phyloP scores from a whole-genome alignment of 768 basidiomycete genomes.

The Lactarius quietus region DNA sequence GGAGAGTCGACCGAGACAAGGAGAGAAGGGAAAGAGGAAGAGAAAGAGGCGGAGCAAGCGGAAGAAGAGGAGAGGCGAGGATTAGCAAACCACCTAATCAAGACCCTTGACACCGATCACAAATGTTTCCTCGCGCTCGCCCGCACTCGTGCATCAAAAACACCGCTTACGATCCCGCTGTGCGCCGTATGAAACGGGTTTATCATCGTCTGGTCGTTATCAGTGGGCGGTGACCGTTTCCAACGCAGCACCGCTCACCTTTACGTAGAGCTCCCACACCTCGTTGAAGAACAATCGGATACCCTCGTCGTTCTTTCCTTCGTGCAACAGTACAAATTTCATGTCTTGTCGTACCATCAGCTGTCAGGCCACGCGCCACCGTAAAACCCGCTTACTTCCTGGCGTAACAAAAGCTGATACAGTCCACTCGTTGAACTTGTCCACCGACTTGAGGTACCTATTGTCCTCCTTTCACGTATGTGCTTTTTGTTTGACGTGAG shows the following conservation, averaged over 20 bases:
- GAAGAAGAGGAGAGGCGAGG: neutral
- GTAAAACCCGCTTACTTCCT: slow-evolving; percentile 62
- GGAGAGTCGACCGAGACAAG: slow-evolving; percentile 21
- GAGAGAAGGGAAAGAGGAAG: slow-evolving; percentile 21
- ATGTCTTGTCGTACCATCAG: slow-evolving; percentile 56
- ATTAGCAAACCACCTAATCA: neutral
- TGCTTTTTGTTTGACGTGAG: neutral
- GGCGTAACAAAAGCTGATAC: slow-evolving; percentile 95
- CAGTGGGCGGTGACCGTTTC: slow-evolving; percentile 7
- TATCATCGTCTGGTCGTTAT: slow-evolving; percentile 61
- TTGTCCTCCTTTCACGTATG: slow-evolving; percentile 13
- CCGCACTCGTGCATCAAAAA: slow-evolving; percentile 82
- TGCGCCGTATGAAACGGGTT: slow-evolving; percentile 98
- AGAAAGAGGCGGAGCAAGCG: slow-evolving; percentile 32
- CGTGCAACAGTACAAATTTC: slow-evolving; percentile 93
- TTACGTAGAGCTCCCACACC: slow-evolving; percentile 96
- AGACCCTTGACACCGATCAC: slow-evolving; percentile 30
- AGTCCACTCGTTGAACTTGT: slow-evolving; percentile 99
- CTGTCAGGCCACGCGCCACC: neutral
- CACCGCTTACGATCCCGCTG: slow-evolving; percentile 68
- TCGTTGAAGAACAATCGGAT: slow-evolving; percentile 91
- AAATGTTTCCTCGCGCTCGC: slow-evolving; percentile 85
- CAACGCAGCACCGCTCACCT: slow-evolving; percentile 51
- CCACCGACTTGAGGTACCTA: slow-evolving; percentile 94
- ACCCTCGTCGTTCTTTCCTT: slow-evolving; percentile 95